These are phyloP conservation scores for Parasitella parasitica DNA, from an alignment of 371 early-diverging fungal genomes.

Conservation along the genomic window DNA sequence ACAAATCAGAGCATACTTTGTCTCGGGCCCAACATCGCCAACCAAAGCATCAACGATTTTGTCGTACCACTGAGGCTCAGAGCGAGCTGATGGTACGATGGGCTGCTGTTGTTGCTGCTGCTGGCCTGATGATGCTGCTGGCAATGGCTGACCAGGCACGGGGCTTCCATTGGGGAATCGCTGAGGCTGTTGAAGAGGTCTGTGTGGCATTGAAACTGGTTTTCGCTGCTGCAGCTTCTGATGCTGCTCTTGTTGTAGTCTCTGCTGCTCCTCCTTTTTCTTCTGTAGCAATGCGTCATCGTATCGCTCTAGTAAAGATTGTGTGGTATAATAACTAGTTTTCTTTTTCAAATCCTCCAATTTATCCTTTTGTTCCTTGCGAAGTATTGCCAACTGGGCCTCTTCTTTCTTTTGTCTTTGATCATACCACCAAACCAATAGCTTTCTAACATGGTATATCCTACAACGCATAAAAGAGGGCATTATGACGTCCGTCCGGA, in stretches of 20 bases:
- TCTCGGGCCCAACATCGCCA: conserved; percentile 81
- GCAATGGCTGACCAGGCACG: neutral
- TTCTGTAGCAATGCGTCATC: conserved; percentile 45
- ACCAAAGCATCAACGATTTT: conserved; percentile 84
- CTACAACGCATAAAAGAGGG: neutral
- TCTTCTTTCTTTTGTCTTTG: conserved; percentile 64
- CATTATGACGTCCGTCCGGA: neutral
- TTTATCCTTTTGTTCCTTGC: conserved; percentile 62
- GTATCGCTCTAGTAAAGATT: conserved; percentile 88
- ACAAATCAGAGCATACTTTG: conserved; percentile 92
- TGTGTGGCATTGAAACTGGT: conserved; percentile 16
- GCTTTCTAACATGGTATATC: conserved; percentile 45
- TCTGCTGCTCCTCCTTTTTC: conserved; percentile 15
- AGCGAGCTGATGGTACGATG: conserved; percentile 13
- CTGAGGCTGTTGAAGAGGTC: neutral
- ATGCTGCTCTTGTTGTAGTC: conserved; percentile 1
- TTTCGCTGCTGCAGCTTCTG: conserved; percentile 20
- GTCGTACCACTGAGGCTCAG: conserved; percentile 70
- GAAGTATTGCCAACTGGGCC: conserved; percentile 47
- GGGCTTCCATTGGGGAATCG: neutral
- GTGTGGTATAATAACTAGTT: conserved; percentile 84
- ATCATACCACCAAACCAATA: conserved; percentile 56
- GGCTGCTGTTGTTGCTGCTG: conserved; percentile 13
- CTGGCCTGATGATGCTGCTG: conserved; percentile 5
- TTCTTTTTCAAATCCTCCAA: conserved; percentile 91